Conservation (phyloP, 176 grass and related monocot genomes). For the Carex littledalei region DNA sequence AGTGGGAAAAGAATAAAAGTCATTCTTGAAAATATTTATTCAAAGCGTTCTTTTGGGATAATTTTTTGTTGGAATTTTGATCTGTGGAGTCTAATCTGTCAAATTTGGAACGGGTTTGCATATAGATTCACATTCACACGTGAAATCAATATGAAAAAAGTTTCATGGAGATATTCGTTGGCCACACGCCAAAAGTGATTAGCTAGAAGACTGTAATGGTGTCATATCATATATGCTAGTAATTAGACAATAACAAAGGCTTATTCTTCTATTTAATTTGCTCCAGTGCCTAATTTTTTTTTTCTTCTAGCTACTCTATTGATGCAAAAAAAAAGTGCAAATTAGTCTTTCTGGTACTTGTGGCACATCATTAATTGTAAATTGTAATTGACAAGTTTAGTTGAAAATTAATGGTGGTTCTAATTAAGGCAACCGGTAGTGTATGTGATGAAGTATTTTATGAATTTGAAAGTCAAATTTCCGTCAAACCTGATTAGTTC, state of each 20-base stretch:
- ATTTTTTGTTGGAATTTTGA: constrained; percentile 1
- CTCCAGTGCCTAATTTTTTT: neutral
- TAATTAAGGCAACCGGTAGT: too few relatives aligned
- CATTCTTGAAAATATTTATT: neutral
- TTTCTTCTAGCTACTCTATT: too few relatives aligned
- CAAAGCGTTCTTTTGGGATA: neutral
- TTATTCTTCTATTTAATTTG: neutral
- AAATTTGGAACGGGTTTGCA: neutral
- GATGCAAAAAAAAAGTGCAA: too few relatives aligned
- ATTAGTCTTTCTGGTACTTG: too few relatives aligned
- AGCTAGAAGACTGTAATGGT: constrained; percentile 21
- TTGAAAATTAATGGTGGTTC: too few relatives aligned
- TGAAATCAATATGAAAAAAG: neutral
- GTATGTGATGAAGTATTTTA: too few relatives aligned
- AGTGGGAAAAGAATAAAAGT: neutral
- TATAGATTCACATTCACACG: neutral
- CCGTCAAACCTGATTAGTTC: too few relatives aligned
- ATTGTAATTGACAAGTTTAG: too few relatives aligned
- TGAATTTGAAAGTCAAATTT: too few relatives aligned
- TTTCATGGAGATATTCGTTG: neutral
- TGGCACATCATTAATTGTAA: too few relatives aligned
- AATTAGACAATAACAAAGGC: neutral
- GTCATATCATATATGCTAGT: neutral
- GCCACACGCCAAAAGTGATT: constrained; percentile 14
- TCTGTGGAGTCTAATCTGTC: neutral